phyloP scores from a whole-genome alignment of 352 stramenopile genomes.

The Phytophthora sojae region DNA sequence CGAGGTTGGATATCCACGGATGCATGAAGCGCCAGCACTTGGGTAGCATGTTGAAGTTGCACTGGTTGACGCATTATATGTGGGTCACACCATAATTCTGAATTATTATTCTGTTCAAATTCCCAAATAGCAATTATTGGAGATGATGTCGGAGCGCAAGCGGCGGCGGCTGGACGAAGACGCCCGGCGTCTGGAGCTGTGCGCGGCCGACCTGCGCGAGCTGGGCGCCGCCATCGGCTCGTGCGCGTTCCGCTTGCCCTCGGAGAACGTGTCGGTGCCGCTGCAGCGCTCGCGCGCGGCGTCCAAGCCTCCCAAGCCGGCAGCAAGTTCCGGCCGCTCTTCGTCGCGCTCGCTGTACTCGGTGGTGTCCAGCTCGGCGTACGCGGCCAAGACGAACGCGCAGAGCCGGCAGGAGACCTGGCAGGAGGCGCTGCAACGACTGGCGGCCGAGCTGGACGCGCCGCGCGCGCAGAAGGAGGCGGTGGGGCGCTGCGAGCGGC shows the following conservation, averaged over 20 bases:
- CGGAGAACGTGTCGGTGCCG: conserved; percentile 17
- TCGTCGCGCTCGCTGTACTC: conserved; percentile 44
- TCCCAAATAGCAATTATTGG: neutral
- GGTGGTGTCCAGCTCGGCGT: conserved; percentile 39
- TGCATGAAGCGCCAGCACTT: too few relatives aligned
- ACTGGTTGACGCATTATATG: too few relatives aligned
- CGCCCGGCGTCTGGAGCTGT: conserved; percentile 40
- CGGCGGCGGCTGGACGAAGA: conserved; percentile 29
- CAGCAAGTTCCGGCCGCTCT: too few relatives aligned
- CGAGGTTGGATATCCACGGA: too few relatives aligned
- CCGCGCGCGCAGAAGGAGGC: conserved; percentile 23
- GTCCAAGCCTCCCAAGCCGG: conserved; percentile 16
- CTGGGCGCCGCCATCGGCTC: conserved; percentile 37
- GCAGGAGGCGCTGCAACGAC: conserved; percentile 35
- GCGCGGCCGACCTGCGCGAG: conserved; percentile 38
- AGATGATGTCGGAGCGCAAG: conserved; percentile 37
- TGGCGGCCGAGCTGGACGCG: conserved; percentile 31
- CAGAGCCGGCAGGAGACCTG: conserved; percentile 16
- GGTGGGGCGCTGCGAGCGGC: conserved; percentile 37
- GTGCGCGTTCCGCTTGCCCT: conserved; percentile 32
- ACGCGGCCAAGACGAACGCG: conserved; percentile 35
- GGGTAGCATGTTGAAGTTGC: too few relatives aligned
- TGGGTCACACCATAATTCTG: too few relatives aligned
- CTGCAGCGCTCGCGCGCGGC: conserved; percentile 13
- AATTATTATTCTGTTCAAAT: too few relatives aligned